Evolutionary conservation across 768 basidiomycete species (phyloP), one percentile per base, ranked within the genome.

Genomic region (Agrocybe chaxingu): DNA sequence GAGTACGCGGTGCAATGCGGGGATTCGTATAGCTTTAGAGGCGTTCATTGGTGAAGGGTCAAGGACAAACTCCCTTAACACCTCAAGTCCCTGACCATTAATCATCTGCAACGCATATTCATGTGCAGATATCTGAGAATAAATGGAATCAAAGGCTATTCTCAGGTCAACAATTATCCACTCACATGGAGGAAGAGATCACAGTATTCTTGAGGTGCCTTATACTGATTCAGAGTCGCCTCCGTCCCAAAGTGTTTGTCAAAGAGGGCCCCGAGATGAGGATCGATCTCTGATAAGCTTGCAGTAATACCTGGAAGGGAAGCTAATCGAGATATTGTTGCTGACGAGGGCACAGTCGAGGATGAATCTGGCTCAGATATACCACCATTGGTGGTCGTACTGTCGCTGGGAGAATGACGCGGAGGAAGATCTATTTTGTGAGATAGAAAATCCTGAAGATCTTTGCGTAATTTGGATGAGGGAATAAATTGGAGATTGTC

Each of bases 71-170:
- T 13, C 7, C 8, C 30, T 37, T 18, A 19, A 45, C 16, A n/a
- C 18, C 19, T 19, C 11, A 12, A 50, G n/a, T 7, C 51, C 24
- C 8, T 16, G 34, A 37, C 44, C 34, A 3, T 13, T 33, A 34
- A 52, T 50, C 10, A 50, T 24, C 24, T 50, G 48, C 13, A 50
- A 34, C 7, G 39, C 32, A 50, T 50, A 42, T 24, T 50, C 48
- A 29, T 50, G 18, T 8, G 48, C 30, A 11, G 38, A 38, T 9
- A 50, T 18, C 41, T 50, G 12, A 6, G 37, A 45, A 16, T 16
- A 24, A 33, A 12, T 11, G 11, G 8, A 6, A 10, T 32, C 13
- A 13, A 18, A 12, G 13, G 19, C 16, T 12, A 32, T 12, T 48
- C 11, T 48, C 10, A 40, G 6, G 29, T 16, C 12, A 31, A 13